Conservation (phyloP, 345 rosid genomes). For the Melastoma malabathricum region DNA sequence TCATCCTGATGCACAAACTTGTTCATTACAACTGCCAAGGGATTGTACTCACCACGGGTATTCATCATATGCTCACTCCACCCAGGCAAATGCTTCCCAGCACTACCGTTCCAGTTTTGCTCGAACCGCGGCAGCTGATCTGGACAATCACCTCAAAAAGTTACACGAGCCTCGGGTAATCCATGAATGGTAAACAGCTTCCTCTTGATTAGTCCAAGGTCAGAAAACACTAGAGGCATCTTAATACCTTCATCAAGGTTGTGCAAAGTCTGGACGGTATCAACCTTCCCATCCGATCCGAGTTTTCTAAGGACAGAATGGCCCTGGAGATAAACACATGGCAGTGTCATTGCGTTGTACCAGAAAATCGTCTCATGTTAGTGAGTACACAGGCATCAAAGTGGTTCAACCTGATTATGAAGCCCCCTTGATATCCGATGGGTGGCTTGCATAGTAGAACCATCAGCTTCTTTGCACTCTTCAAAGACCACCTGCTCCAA, state of each 20-base stretch:
- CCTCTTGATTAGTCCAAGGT: neutral
- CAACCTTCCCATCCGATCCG: conserved; percentile 61
- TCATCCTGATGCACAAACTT: neutral
- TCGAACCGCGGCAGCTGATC: conserved; percentile 61
- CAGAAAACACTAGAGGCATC: neutral
- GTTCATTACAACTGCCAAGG: conserved; percentile 11
- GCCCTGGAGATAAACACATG: conserved; percentile 31
- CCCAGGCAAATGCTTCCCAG: conserved; percentile 51
- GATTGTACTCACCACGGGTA: no score
- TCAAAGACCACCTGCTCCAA: conserved; percentile 43
- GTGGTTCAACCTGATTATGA: conserved; percentile 47
- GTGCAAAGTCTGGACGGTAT: conserved; percentile 56
- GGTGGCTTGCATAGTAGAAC: conserved; percentile 55
- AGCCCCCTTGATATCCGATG: conserved; percentile 78
- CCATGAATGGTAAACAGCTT: neutral
- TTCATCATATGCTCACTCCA: conserved; percentile 27
- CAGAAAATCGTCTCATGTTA: no score
- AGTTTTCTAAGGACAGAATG: conserved; percentile 71
- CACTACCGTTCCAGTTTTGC: conserved; percentile 58
- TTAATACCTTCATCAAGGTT: conserved; percentile 57
- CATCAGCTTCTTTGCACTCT: conserved; percentile 82
- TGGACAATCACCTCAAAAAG: conserved; percentile 10
- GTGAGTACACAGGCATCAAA: no score
- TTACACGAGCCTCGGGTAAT: neutral
- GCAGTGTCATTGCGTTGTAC: neutral